These are phyloP conservation scores for Ruellia speciosa DNA, from an alignment of 305 asterid species.

Conservation along the genomic window DNA sequence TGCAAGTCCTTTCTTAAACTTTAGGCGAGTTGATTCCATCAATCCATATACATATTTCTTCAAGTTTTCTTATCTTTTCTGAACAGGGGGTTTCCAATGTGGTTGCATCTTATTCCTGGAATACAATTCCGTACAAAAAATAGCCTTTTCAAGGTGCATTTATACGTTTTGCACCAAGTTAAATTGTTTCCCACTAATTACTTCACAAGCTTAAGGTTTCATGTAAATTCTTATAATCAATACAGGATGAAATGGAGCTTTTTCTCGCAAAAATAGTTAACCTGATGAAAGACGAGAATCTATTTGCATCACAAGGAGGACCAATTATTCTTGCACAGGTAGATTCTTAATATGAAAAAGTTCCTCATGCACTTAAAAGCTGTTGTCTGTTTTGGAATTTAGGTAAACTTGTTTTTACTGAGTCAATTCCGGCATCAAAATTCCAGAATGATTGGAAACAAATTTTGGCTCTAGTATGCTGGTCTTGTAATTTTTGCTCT, in stretches of 20 bases:
- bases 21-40: slow-evolving; percentile 4
- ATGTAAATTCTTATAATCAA: slow-evolving; percentile 14
- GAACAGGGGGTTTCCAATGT: slow-evolving; percentile 72
- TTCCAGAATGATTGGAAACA: not conserved
- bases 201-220: slow-evolving; percentile 12
- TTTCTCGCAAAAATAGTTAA: slow-evolving; percentile 58
- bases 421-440: not conserved
- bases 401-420: not conserved
- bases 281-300: slow-evolving; percentile 75
- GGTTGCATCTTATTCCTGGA: slow-evolving; percentile 82
- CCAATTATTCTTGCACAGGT: slow-evolving; percentile 85
- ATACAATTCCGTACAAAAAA: slow-evolving; percentile 66
- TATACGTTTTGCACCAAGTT: not conserved
- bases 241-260: slow-evolving; percentile 70
- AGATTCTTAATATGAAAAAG: slow-evolving; percentile 5
- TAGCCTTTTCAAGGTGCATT: slow-evolving; percentile 44
- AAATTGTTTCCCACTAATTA: slow-evolving; percentile 9
- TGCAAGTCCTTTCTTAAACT: slow-evolving; percentile 3
- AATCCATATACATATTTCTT: not conserved
- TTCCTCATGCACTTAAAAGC: no score
- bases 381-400: not conserved
- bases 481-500: not conserved
- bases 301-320: slow-evolving; percentile 79
- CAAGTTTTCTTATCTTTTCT: slow-evolving; percentile 12
- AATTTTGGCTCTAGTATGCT: not conserved